phyloP scores from a whole-genome alignment of 1,284 basidiomycete genomes.

The Ustilago curta region DNA sequence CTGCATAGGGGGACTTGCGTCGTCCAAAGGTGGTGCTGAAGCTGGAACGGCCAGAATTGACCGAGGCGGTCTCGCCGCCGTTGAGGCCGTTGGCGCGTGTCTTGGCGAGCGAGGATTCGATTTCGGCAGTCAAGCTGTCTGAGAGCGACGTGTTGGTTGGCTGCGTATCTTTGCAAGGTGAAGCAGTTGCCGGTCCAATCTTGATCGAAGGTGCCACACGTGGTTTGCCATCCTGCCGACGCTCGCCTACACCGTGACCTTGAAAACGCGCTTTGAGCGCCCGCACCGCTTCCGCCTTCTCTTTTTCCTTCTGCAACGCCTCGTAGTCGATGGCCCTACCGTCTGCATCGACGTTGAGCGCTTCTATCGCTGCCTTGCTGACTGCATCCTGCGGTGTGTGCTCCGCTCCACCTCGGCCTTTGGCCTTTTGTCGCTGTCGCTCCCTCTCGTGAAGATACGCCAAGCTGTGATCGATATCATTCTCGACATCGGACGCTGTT shows the following conservation, averaged over 20 bases:
- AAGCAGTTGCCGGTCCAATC: slow-evolving; percentile 20
- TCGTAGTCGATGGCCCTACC: slow-evolving; percentile 48
- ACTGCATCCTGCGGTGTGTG: not conserved
- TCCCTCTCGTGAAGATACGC: slow-evolving; percentile 55
- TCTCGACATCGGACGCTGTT: slow-evolving; percentile 51
- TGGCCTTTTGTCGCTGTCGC: slow-evolving; percentile 33
- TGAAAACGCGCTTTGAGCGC: slow-evolving; percentile 54
- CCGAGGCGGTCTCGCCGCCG: slow-evolving; percentile 21
- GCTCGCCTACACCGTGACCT: slow-evolving; percentile 47
- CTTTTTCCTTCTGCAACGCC: slow-evolving; percentile 52
- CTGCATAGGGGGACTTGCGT: slow-evolving; percentile 24
- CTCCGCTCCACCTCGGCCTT: slow-evolving; percentile 26
- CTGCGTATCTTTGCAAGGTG: not conserved
- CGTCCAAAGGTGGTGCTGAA: slow-evolving; percentile 53
- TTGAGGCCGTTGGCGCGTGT: slow-evolving; percentile 7
- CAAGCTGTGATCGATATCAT: slow-evolving; percentile 61
- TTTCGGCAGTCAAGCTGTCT: slow-evolving; percentile 31
- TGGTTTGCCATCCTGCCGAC: slow-evolving; percentile 14
- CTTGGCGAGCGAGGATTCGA: slow-evolving; percentile 37
- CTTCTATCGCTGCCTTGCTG: slow-evolving; percentile 7
- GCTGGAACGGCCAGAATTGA: slow-evolving; percentile 21
- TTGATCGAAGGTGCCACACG: slow-evolving; percentile 32
- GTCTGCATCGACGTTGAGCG: slow-evolving; percentile 27
- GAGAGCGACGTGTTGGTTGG: slow-evolving; percentile 10
- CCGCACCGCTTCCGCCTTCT: slow-evolving; percentile 58